phyloP scores from a whole-genome alignment of 208 protist species.

The Lotmaria passim region DNA sequence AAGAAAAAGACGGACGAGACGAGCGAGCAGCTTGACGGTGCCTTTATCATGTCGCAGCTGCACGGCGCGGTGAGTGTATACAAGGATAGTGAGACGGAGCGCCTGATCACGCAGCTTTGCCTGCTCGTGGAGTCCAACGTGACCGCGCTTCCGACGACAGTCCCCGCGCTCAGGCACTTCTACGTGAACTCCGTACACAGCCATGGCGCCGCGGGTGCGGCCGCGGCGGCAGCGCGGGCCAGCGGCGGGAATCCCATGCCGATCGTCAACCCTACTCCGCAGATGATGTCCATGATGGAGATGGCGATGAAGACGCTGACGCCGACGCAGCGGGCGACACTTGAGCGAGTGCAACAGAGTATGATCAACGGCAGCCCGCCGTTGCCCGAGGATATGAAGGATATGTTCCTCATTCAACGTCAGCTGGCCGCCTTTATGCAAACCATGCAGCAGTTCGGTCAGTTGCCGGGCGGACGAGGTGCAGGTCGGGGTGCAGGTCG shows the following conservation, averaged over 20 bases:
- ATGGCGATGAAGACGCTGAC: slow-evolving; percentile 79
- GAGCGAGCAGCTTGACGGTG: slow-evolving; percentile 42
- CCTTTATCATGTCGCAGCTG: slow-evolving; percentile 49
- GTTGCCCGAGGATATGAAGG: slow-evolving; percentile 59
- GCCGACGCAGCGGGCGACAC: slow-evolving; percentile 48
- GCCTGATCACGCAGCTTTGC: slow-evolving; percentile 67
- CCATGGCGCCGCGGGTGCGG: slow-evolving; percentile 8
- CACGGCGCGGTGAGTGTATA: slow-evolving; percentile 56
- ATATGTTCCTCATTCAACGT: slow-evolving; percentile 79
- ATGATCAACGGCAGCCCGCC: slow-evolving; percentile 62
- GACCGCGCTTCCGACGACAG: slow-evolving; percentile 35
- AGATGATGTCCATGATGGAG: slow-evolving; percentile 59
- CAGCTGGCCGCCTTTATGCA: slow-evolving; percentile 79
- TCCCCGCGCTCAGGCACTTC: slow-evolving; percentile 49
- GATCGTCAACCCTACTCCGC: slow-evolving; percentile 27
- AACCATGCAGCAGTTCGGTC: slow-evolving; percentile 73
- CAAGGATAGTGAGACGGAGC: slow-evolving; percentile 63
- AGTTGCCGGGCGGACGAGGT: slow-evolving; percentile 12
- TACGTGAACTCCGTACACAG: slow-evolving; percentile 28
- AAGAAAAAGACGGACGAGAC: not conserved
- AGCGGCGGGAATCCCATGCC: slow-evolving; percentile 16
- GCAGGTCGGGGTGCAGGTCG: slow-evolving; percentile 6
- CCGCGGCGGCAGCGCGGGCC: slow-evolving; percentile 30
- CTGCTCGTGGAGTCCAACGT: slow-evolving; percentile 65
- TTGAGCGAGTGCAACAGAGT: slow-evolving; percentile 63